Evolutionary conservation across 306 rosid species (phyloP).

Genomic region (Astragalus membranaceus): DNA sequence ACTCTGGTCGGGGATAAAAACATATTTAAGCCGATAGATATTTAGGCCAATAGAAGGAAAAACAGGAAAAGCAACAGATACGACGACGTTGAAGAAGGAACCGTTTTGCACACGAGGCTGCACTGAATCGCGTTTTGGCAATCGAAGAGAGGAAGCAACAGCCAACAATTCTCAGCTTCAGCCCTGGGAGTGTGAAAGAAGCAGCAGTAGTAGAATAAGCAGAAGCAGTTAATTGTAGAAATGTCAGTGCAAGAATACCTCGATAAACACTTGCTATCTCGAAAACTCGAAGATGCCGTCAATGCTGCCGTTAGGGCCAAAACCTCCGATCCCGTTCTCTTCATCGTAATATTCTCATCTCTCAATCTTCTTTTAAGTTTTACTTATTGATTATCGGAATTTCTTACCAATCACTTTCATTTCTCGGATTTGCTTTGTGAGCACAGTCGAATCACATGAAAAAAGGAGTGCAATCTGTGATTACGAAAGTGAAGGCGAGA

Average conservation of each 20-base stretch:
- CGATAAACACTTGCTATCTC: conserved; percentile 73
- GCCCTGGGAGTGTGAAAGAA: background rate
- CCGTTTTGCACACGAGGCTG: background rate
- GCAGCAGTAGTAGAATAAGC: background rate
- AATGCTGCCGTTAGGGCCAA: conserved; percentile 98
- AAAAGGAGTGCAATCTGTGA: conserved; percentile 65
- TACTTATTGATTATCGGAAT: background rate
- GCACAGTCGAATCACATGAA: conserved; percentile 73
- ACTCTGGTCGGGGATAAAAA: too few relatives aligned
- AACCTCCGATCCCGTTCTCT: conserved; percentile 83
- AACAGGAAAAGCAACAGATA: too few relatives aligned
- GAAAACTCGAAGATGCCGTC: conserved; percentile 95
- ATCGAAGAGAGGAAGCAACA: background rate
- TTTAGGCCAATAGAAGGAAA: too few relatives aligned
- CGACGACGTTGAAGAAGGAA: background rate
- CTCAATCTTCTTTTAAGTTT: background rate
- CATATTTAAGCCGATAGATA: too few relatives aligned
- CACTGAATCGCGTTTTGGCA: background rate
- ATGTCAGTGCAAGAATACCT: conserved; percentile 93
- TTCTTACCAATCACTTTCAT: background rate
- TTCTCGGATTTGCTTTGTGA: background rate
- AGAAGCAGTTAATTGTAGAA: conserved; percentile 5
- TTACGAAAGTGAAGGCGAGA: conserved; percentile 73
- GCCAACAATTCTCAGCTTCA: background rate
- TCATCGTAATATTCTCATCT: conserved; percentile 49